phyloP scores from a whole-genome alignment of 2,329 filamentous ascomycete genomes.

The Daldinia sp. region DNA sequence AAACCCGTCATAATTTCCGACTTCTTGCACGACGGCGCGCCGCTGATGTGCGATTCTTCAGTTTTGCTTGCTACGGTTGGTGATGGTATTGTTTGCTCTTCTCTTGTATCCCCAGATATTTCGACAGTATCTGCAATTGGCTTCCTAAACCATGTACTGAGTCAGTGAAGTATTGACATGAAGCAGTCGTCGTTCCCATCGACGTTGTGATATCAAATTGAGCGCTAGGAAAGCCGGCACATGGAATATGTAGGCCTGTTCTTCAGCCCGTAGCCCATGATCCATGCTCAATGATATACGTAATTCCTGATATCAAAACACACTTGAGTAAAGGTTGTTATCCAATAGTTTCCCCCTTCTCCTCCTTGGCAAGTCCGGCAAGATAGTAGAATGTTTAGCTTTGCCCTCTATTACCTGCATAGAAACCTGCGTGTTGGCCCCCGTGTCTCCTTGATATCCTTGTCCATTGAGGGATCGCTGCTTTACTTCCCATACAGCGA shows the following conservation, averaged over 20 bases:
- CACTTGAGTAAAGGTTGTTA: constrained; percentile 7
- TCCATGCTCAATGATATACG: background rate
- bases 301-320: background rate
- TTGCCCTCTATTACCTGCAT: background rate
- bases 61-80: background rate
- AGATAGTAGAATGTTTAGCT: background rate
- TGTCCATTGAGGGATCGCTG: background rate
- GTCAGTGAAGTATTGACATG: background rate
- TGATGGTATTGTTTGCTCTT: background rate
- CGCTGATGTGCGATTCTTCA: background rate
- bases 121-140: background rate
- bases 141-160: background rate
- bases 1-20: constrained; percentile 27
- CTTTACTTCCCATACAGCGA: background rate
- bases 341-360: constrained; percentile 10
- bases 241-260: background rate
- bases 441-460: background rate
- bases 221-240: background rate
- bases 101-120: background rate
- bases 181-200: background rate
- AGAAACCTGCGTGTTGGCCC: background rate
- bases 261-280: background rate
- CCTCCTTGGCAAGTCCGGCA: background rate
- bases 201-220: background rate
- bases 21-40: constrained; percentile 27